These are phyloP conservation scores for Stachybotrys chartarum DNA, from an alignment of 2,329 filamentous ascomycete genomes.

Conservation along the genomic window DNA sequence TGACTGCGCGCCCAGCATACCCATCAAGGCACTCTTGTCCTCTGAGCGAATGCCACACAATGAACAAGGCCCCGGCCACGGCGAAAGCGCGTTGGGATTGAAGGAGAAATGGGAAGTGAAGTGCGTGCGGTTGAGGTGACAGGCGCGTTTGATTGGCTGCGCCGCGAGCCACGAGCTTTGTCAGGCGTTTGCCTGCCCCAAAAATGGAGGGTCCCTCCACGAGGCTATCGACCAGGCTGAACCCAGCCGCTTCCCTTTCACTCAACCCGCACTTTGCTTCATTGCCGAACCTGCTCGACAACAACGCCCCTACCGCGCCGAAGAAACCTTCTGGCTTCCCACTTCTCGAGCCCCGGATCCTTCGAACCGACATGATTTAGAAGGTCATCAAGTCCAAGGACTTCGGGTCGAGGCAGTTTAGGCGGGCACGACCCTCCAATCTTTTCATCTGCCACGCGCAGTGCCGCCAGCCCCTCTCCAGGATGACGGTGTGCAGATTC, in stretches of 20 bases:
- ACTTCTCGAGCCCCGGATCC: neutral
- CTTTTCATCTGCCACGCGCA: neutral
- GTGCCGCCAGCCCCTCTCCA: constrained; percentile 6
- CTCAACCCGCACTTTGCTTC: too few species aligned
- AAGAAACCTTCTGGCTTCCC: neutral
- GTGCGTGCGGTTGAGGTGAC: neutral
- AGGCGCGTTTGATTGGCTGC: neutral
- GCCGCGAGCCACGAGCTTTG: neutral
- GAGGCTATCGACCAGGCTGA: neutral
- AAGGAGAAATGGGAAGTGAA: neutral
- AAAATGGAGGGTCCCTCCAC: neutral
- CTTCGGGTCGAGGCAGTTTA: neutral
- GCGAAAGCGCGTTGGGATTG: too few species aligned
- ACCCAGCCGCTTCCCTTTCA: neutral
- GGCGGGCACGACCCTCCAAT: neutral
- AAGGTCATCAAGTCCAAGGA: neutral
- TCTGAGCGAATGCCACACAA: too few species aligned
- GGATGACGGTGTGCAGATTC: constrained; percentile 39
- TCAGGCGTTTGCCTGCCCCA: neutral
- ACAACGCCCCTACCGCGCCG: too few species aligned
- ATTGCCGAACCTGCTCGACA: too few species aligned
- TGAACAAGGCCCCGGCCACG: too few species aligned
- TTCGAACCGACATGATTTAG: neutral
- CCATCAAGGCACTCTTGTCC: too few species aligned
- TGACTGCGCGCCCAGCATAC: too few species aligned